Conservation (phyloP, 345 rosid genomes). For the Heritiera littoralis region DNA sequence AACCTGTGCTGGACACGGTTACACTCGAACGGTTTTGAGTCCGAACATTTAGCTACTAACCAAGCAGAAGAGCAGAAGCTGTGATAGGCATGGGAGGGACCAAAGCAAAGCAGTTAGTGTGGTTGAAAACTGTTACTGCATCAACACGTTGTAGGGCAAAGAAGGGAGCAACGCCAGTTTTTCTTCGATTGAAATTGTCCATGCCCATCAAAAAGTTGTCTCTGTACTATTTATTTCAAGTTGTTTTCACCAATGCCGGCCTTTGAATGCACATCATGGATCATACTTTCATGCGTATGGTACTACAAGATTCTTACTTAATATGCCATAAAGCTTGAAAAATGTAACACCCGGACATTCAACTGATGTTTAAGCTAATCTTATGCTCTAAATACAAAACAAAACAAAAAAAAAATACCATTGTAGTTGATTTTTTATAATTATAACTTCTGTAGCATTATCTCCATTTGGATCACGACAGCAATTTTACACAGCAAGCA, state of each 20-base stretch:
- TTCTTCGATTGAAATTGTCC: not conserved
- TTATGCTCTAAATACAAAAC: not conserved
- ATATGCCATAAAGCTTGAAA: too few relatives aligned
- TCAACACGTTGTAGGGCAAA: slow-evolving; percentile 16
- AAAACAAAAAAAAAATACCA: not conserved
- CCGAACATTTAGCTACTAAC: not conserved
- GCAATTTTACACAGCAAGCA: not conserved
- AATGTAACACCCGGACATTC: too few relatives aligned
- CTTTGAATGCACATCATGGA: not conserved
- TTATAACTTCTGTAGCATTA: not conserved
- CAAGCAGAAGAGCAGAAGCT: not conserved
- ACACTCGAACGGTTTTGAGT: slow-evolving; percentile 8
- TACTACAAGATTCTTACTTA: too few relatives aligned
- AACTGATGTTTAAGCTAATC: too few relatives aligned
- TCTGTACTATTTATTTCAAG: not conserved
- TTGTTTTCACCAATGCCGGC: slow-evolving; percentile 13
- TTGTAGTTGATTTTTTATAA: not conserved
- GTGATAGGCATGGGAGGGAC: slow-evolving; percentile 8
- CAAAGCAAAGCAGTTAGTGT: not conserved
- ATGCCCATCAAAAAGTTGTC: not conserved
- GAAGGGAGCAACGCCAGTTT: not conserved
- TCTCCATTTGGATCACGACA: not conserved
- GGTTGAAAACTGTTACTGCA: slow-evolving; percentile 5
- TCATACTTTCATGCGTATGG: not conserved
- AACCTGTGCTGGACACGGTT: not conserved